These are phyloP conservation scores for Porphyrellus cyaneotinctus DNA, from an alignment of 768 basidiomycete genomes.

Conservation along the genomic window DNA sequence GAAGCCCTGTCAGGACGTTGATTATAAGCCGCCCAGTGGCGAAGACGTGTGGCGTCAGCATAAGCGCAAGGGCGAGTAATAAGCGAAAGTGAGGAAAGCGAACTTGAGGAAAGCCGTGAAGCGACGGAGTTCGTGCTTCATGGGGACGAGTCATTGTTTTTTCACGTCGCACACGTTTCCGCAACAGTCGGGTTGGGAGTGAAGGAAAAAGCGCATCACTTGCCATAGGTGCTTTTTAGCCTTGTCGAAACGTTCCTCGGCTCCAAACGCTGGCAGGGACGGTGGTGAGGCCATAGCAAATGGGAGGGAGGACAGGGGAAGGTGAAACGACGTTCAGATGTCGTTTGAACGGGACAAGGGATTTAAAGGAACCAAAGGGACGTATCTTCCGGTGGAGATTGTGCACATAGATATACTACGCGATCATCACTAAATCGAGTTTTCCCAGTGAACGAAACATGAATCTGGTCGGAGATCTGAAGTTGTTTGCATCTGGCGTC, in stretches of 20 bases:
- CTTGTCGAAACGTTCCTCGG: constrained; percentile 34
- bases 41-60: constrained; percentile 31
- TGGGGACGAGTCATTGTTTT: constrained; percentile 10
- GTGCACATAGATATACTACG: constrained; percentile 40
- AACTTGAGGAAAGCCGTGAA: constrained; percentile 1
- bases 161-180: constrained; percentile 11
- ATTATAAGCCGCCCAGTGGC: constrained; percentile 21
- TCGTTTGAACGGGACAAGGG: constrained; percentile 21
- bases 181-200: constrained; percentile 4
- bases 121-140: constrained; percentile 14
- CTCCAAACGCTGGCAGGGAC: constrained; percentile 13
- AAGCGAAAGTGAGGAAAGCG: constrained; percentile 20
- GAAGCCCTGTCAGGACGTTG: constrained; percentile 26
- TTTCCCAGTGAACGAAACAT: constrained; percentile 35
- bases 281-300: constrained; percentile 25
- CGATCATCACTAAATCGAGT: constrained; percentile 37
- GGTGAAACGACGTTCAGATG: constrained; percentile 24
- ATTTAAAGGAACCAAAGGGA: constrained; percentile 30
- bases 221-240: constrained; percentile 35
- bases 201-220: constrained; percentile 17
- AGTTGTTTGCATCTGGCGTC: constrained; percentile 31
- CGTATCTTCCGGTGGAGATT: constrained; percentile 33
- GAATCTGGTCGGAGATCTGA: constrained; percentile 38
- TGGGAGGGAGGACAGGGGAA: constrained; percentile 19
- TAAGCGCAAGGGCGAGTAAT: constrained; percentile 17